Evolutionary conservation across 768 basidiomycete species (phyloP), one percentile per base, ranked within the genome.

Genomic region (Boletus speciosus): DNA sequence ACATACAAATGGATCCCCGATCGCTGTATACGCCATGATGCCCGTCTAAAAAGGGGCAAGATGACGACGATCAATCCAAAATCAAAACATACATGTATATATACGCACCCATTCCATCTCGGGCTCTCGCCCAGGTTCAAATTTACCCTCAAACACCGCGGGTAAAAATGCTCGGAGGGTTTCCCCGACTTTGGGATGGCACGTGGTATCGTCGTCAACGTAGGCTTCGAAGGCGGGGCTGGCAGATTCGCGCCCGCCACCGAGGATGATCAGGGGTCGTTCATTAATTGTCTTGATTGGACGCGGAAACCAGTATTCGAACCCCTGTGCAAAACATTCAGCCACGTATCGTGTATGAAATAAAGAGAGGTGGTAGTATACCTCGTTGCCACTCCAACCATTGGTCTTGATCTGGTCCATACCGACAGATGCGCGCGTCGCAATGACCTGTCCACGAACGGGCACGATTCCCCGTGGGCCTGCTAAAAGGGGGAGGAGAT

Each of bases 251-350:
- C 89, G 74, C 9, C 74, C 86, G 7, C 90, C 92, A 8, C 91
- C 91, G 0, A 94, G 67, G 40, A 93, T 84, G 37, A 93, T 71
- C 21, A 90, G 68, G 0, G 88, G 86, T 5, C 69, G 65, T 34
- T 75, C 71, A 9, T 66, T 36, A 0, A 43, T 36, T 8, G 53
- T 42, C 54, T 49, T 63, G 38, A 76, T 50, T 0, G 82, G 82
- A 14, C 90, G 78, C n/a, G 88, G 85, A 64, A 93, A 91, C 87
- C 88, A 92, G 65, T 93, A 93, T 59, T 90, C 86, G 62, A 73
- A 79, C 0, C 80, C 81, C 57, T 80, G 41, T 10, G 10, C 19
- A 19, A 19, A 19, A 19, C 19, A 19, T 19, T 37, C 3, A 36
- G 50, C 15, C 16, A n/a, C 21, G 8, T 7, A 10, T 44, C 25